Conservation (phyloP, 306 rosid genomes). For the Hippophae gyantsensis region DNA sequence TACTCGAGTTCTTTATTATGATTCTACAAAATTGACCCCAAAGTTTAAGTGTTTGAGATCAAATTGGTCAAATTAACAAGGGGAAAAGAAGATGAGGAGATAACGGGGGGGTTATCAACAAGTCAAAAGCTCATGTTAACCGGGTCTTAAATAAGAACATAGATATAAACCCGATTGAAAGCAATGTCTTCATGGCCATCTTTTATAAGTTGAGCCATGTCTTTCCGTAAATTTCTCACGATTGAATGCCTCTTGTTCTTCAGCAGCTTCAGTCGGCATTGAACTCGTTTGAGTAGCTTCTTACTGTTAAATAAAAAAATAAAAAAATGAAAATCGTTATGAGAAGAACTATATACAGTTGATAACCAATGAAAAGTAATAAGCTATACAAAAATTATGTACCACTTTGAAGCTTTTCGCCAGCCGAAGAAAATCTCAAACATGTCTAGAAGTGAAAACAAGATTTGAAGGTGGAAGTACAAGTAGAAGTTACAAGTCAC, state of each 20-base stretch:
- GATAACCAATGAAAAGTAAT: background rate
- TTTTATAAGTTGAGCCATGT: constrained; percentile 40
- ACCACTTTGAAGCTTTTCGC: constrained; percentile 89
- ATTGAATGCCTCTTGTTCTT: constrained; percentile 51
- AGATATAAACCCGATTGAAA: constrained; percentile 35
- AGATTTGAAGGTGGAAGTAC: constrained; percentile 2
- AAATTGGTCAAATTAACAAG: too few relatives aligned
- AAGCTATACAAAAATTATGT: background rate
- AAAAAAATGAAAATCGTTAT: background rate
- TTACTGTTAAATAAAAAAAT: constrained; percentile 36
- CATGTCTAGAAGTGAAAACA: constrained; percentile 31
- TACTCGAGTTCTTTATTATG: too few relatives aligned
- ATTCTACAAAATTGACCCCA: too few relatives aligned
- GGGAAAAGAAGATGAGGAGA: too few relatives aligned
- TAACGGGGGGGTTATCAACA: too few relatives aligned
- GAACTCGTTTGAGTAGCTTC: constrained; percentile 38
- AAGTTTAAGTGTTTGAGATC: too few relatives aligned
- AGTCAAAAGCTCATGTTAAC: background rate
- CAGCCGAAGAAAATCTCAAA: constrained; percentile 68
- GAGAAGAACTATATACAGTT: background rate
- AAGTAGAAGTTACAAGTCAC: background rate
- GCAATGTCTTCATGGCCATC: constrained; percentile 49
- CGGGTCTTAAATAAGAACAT: background rate
- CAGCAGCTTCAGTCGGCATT: constrained; percentile 48
- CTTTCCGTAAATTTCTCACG: constrained; percentile 42